Evolutionary conservation across 164 flowering plant genomes (phyloP).

Genomic region (Amborella trichopoda): DNA sequence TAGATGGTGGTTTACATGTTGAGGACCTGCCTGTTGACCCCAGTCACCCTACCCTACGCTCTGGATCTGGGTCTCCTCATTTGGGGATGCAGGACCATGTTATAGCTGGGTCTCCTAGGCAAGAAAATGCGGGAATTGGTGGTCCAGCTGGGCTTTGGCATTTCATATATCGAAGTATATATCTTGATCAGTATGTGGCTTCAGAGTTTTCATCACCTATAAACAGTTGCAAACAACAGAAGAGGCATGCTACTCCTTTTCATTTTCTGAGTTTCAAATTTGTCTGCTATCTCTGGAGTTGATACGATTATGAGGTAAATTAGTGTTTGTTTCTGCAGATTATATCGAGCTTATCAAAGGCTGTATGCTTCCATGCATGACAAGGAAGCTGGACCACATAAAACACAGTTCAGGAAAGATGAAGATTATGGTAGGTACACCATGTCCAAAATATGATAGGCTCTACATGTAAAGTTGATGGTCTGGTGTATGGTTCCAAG

Average conservation of each 20-base stretch:
- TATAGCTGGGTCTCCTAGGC: conserved; percentile 33
- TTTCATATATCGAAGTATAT: conserved; percentile 89
- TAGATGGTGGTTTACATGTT: conserved; percentile 88
- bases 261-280: too few relatives aligned
- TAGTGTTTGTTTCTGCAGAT: conserved; percentile 31
- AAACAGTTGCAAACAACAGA: conserved; percentile 55
- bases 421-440: conserved; percentile 66
- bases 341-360: conserved; percentile 89
- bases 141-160: conserved; percentile 98
- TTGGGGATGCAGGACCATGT: conserved; percentile 36
- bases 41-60: conserved; percentile 29
- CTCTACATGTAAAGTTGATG: too few relatives aligned
- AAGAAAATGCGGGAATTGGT: conserved; percentile 47
- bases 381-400: conserved; percentile 65
- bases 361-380: conserved; percentile 91
- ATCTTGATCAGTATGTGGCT: conserved; percentile 88
- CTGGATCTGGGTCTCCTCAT: conserved; percentile 45
- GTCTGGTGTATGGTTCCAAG: too few relatives aligned
- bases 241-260: conserved; percentile 48
- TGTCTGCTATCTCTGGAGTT: too few relatives aligned
- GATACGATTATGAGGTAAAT: background rate
- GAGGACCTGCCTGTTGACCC: conserved; percentile 72
- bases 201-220: conserved; percentile 91
- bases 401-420: conserved; percentile 95
- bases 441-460: too few relatives aligned